Conservation (phyloP, 2,329 filamentous ascomycete genomes). For the Gremmenia infestans region DNA sequence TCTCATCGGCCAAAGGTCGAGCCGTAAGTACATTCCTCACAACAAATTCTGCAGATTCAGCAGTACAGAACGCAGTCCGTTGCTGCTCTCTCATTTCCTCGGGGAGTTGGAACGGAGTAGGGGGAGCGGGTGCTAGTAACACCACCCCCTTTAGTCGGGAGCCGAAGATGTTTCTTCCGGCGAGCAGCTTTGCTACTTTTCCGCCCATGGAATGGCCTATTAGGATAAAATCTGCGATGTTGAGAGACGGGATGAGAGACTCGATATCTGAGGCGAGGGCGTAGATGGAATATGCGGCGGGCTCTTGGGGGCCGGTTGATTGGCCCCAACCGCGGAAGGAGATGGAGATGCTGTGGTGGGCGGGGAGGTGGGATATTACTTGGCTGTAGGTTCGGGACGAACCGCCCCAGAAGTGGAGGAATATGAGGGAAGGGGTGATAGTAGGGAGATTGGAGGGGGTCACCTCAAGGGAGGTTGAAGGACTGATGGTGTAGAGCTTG, state of each 20-base stretch:
- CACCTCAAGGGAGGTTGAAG: conserved; percentile 5
- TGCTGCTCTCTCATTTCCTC: conserved; percentile 33
- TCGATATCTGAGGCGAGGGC: conserved; percentile 22
- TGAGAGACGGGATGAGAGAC: conserved; percentile 18
- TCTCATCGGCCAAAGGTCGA: conserved; percentile 5
- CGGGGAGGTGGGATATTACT: conserved; percentile 15
- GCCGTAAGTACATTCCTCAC: conserved; percentile 32
- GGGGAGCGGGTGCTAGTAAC: conserved; percentile 33
- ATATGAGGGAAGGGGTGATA: conserved; percentile 20
- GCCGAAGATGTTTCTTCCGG: conserved; percentile 3
- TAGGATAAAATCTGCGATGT: conserved; percentile 27
- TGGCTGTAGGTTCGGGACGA: conserved; percentile 31
- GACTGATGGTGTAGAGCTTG: neutral
- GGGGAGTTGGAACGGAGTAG: conserved; percentile 30
- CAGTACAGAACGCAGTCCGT: conserved; percentile 30
- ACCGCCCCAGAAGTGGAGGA: conserved; percentile 38
- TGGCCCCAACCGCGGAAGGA: conserved; percentile 36
- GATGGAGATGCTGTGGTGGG: conserved; percentile 24
- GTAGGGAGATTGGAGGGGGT: neutral
- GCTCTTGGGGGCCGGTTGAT: conserved; percentile 29
- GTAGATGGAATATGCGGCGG: conserved; percentile 29
- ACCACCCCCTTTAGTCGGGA: conserved; percentile 30
- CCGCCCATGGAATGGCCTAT: conserved; percentile 38
- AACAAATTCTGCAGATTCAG: conserved; percentile 30
- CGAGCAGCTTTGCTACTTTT: conserved; percentile 32